These are phyloP conservation scores for Amanita fuliginea DNA, from an alignment of 768 basidiomycete genomes.

Conservation along the genomic window DNA sequence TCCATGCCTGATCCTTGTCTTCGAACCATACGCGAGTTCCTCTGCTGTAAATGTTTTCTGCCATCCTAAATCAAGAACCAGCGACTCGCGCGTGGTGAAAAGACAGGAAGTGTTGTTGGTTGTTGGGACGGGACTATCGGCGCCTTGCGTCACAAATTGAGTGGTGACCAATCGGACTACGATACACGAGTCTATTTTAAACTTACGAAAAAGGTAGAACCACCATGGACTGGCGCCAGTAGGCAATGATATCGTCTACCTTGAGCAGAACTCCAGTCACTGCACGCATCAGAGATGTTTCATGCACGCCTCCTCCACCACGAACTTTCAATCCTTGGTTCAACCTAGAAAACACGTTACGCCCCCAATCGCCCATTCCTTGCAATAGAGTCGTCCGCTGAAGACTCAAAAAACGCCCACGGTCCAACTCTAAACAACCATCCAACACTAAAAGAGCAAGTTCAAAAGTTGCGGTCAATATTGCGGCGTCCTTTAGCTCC, in stretches of 20 bases:
- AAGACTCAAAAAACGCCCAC: constrained; percentile 59
- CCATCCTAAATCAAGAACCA: constrained; percentile 35
- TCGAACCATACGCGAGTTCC: constrained; percentile 89
- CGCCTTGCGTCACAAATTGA: background rate
- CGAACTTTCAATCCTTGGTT: constrained; percentile 53
- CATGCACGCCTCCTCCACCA: constrained; percentile 57
- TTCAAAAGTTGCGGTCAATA: constrained; percentile 69
- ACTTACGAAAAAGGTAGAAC: background rate
- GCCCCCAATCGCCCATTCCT: constrained; percentile 74
- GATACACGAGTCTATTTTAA: background rate
- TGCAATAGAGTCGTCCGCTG: constrained; percentile 68
- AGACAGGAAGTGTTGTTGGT: constrained; percentile 10
- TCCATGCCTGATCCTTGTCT: constrained; percentile 91
- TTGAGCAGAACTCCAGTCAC: constrained; percentile 78
- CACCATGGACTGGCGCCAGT: background rate
- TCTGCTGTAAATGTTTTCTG: constrained; percentile 87
- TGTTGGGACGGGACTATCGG: background rate
- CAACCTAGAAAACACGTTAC: constrained; percentile 47
- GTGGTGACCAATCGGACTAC: background rate
- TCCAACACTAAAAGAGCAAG: constrained; percentile 69
- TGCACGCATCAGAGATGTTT: constrained; percentile 50
- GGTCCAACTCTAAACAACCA: constrained; percentile 64
- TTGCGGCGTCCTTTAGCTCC: constrained; percentile 52
- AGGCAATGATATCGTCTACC: constrained; percentile 30
- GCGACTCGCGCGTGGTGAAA: constrained; percentile 7